These are phyloP conservation scores for Colletotrichum australisinense DNA, from an alignment of 2,329 filamentous ascomycete species.

Conservation along the genomic window DNA sequence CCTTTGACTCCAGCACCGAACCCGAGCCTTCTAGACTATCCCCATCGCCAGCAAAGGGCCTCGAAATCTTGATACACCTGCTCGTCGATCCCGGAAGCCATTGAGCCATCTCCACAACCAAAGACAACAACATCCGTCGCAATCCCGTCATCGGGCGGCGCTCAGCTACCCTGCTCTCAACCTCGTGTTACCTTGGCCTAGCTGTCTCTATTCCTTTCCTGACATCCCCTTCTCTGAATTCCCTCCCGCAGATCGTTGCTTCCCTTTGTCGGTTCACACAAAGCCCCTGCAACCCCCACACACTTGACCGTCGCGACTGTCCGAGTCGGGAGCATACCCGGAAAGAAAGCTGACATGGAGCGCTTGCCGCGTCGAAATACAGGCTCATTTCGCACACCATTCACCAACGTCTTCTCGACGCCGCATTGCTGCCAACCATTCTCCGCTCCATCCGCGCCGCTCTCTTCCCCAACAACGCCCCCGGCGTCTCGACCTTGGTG, in stretches of 20 bases:
- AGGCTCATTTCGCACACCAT: constrained; percentile 71
- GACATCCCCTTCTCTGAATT: constrained; percentile 6
- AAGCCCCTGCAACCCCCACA: constrained; percentile 40
- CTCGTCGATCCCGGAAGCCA: background rate
- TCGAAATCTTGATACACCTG: background rate
- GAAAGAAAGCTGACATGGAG: constrained; percentile 30
- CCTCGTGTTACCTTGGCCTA: constrained; percentile 6
- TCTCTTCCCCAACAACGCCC: constrained; percentile 87
- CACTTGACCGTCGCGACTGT: constrained; percentile 17
- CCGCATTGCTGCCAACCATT: constrained; percentile 72
- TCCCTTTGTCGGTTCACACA: constrained; percentile 26
- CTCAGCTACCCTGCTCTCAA: background rate
- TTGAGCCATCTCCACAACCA: background rate
- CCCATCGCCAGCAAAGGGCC: background rate
- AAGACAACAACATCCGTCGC: background rate
- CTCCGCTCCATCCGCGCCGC: constrained; percentile 79
- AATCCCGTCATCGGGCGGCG: background rate
- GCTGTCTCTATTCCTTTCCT: constrained; percentile 4
- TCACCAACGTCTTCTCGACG: constrained; percentile 68
- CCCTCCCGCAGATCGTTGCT: constrained; percentile 30
- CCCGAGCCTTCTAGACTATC: background rate
- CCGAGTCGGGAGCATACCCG: constrained; percentile 29
- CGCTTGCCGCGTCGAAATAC: constrained; percentile 38
- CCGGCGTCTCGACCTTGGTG: constrained; percentile 71
- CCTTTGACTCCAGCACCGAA: background rate